Evolutionary conservation across 306 rosid genomes (phyloP).

Genomic region (Gillenia trifoliata): DNA sequence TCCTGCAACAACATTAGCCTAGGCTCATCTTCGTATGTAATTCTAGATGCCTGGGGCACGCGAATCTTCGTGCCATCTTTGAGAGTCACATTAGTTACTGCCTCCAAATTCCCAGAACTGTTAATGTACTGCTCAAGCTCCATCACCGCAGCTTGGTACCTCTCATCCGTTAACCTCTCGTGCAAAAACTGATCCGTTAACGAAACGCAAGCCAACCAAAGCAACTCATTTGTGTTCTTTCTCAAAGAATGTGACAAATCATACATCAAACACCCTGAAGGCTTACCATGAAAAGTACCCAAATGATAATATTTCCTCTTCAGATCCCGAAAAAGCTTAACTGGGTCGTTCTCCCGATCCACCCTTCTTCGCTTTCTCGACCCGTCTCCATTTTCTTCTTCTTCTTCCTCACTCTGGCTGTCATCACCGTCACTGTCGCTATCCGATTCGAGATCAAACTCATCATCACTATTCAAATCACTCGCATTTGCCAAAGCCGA

Average conservation of each 20-base stretch:
- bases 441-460: slow-evolving; percentile 36
- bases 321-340: slow-evolving; percentile 50
- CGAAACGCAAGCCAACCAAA: slow-evolving; percentile 84
- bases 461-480: slow-evolving; percentile 49
- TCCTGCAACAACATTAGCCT: slow-evolving; percentile 84
- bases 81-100: slow-evolving; percentile 63
- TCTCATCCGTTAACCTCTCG: slow-evolving; percentile 81
- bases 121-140: slow-evolving; percentile 89
- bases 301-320: slow-evolving; percentile 64
- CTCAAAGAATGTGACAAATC: slow-evolving; percentile 76
- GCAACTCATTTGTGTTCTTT: slow-evolving; percentile 81
- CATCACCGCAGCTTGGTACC: slow-evolving; percentile 87
- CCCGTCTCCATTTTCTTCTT: slow-evolving; percentile 25
- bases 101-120: slow-evolving; percentile 79
- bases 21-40: slow-evolving; percentile 92
- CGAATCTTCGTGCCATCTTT: slow-evolving; percentile 87
- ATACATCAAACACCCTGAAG: slow-evolving; percentile 92
- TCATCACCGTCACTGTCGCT: slow-evolving; percentile 42
- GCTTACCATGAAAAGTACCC: slow-evolving; percentile 94
- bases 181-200: slow-evolving; percentile 91
- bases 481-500: slow-evolving; percentile 68
- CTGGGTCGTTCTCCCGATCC: slow-evolving; percentile 43
- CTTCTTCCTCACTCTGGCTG: slow-evolving; percentile 53
- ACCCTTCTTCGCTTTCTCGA: slow-evolving; percentile 52
- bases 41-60: slow-evolving; percentile 54